These are phyloP conservation scores for Eutrema salsugineum DNA, from an alignment of 441 rosid species.

Conservation along the genomic window DNA sequence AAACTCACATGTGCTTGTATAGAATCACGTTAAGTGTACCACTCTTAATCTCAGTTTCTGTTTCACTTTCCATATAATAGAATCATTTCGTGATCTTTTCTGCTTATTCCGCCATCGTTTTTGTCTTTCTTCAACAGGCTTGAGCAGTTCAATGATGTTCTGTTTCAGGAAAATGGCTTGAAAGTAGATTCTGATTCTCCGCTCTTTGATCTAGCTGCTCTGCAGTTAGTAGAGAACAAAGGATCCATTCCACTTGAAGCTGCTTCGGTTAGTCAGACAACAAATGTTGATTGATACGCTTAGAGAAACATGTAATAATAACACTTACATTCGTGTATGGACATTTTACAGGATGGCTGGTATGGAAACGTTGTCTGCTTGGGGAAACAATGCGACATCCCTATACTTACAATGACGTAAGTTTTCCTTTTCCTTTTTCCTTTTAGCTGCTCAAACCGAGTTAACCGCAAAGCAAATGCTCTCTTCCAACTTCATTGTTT, in stretches of 20 bases:
- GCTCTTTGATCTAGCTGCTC: conserved; percentile 49
- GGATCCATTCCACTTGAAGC: conserved; percentile 54
- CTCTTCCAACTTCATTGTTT: neutral
- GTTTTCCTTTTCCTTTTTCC: neutral
- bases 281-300: neutral
- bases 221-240: conserved; percentile 36
- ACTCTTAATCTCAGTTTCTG: neutral
- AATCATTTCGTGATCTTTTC: conserved; percentile 9
- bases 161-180: conserved; percentile 65
- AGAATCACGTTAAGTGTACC: conserved; percentile 68
- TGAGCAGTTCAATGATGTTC: conserved; percentile 92
- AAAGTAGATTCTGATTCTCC: conserved; percentile 41
- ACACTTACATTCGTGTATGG: neutral
- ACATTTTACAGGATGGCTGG: conserved; percentile 58
- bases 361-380: conserved; percentile 69
- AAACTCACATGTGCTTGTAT: conserved; percentile 60
- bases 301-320: neutral
- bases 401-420: conserved; percentile 87
- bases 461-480: neutral
- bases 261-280: conserved; percentile 49
- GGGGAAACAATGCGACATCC: conserved; percentile 57
- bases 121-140: conserved; percentile 49
- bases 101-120: neutral
- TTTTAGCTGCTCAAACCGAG: neutral
- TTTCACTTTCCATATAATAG: conserved; percentile 1